Base-by-base conservation (phyloP, 352 stramenopile genomes). In the Phytophthora tubulina region DNA sequence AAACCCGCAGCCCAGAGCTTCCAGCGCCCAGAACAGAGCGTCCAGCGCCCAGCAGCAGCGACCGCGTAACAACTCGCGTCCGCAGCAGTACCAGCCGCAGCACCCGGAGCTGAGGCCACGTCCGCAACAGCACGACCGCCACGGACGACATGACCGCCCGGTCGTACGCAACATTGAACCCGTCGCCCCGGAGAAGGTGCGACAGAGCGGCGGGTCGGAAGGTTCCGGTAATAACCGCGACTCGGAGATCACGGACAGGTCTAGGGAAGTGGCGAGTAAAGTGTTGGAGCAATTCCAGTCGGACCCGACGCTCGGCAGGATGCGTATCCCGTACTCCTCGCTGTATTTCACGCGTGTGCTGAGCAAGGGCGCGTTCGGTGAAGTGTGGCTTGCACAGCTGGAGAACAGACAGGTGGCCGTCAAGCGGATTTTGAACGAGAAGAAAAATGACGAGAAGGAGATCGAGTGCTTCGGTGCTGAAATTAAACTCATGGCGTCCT, bases 401-500 rank as follows among this genome's bases (percentile, higher is more conserved):
- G 86, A 94, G 69, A 91, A 91, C 67, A 74, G 66, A 35, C 85
- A 94, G 67, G 89, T 96, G 61, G 89, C 89, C 0, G 87, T 95
- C 17, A 96, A 96, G 78, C 80, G 88, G 4, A 93, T 96, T 33
- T 41, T 95, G 53, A 86, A 85, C 42, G 89, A 96, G 67, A 92
- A 91, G 72, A 87, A 86, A 46, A 89, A 93, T 66, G 86, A 94
- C 62, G 82, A 88, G 71, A 92, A 91, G 60, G 87, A 95, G 68
- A 92, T 96, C 63, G 82, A 94, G 79, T 91, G 84, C 67, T 96
- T 96, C 57, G 86, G 75, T 31, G 85, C 85, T 9, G 88, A 96
- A 74, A 94, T 96, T 76, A 92, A 91, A 80, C 81, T 96, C 68
- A 96, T 96, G 86, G 85, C 86, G 45, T 87, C 75, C 11, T 93